These are phyloP conservation scores for Pouteria campechiana DNA, from an alignment of 179 eudicot genomes.

Conservation along the genomic window DNA sequence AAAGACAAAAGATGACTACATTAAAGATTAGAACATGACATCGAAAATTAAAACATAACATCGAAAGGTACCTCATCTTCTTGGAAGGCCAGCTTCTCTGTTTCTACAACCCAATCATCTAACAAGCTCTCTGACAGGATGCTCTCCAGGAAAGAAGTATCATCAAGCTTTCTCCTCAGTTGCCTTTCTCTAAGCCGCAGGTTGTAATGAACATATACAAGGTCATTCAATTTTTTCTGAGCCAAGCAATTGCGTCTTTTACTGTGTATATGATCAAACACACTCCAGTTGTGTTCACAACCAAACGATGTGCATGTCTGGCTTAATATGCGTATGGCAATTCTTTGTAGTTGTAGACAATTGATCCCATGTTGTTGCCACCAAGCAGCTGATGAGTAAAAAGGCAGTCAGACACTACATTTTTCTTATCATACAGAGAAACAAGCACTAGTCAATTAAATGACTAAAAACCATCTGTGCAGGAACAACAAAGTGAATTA, in stretches of 20 bases:
- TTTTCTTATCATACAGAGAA: too few species aligned
- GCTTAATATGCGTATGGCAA: slow-evolving; percentile 82
- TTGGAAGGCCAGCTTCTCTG: slow-evolving; percentile 40
- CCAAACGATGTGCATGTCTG: slow-evolving; percentile 86
- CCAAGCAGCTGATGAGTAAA: slow-evolving; percentile 70
- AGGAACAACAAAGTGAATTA: too few species aligned
- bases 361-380: slow-evolving; percentile 97
- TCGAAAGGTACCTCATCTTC: slow-evolving; percentile 60
- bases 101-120: slow-evolving; percentile 70
- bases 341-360: slow-evolving; percentile 71
- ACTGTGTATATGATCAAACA: slow-evolving; percentile 55
- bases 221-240: slow-evolving; percentile 60
- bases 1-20: not conserved
- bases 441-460: too few species aligned
- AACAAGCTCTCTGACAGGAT: slow-evolving; percentile 65
- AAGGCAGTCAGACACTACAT: too few species aligned
- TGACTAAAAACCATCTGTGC: too few species aligned
- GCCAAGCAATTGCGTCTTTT: slow-evolving; percentile 49
- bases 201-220: slow-evolving; percentile 69
- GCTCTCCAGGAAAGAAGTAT: slow-evolving; percentile 43
- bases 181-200: slow-evolving; percentile 85
- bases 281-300: slow-evolving; percentile 84
- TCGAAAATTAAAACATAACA: not conserved
- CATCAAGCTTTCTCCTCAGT: slow-evolving; percentile 34
- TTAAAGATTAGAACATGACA: not conserved